Percentiles rank a stretch among this genome's conserved stretches.
Evolutionary conservation across 495 filamentous ascomycete species (phyloP).

Genomic region (Aspergillus leporis): DNA sequence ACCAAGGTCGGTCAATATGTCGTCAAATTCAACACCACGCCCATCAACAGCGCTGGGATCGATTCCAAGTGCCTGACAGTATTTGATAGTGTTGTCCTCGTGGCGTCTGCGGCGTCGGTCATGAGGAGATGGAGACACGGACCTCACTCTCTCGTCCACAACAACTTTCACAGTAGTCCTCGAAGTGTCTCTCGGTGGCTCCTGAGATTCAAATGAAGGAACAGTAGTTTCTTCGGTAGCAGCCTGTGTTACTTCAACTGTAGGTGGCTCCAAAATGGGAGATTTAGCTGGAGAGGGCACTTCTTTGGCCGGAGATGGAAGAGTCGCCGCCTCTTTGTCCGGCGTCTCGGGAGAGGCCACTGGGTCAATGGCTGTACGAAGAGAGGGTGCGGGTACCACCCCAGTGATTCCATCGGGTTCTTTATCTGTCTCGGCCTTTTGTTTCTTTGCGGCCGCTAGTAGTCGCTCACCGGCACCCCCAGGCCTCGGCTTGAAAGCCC

Average conservation of each 20-base stretch:
- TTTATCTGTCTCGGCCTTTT: conserved; percentile 47
- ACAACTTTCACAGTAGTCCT: conserved; percentile 22
- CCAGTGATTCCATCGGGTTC: conserved; percentile 85
- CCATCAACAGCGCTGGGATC: conserved; percentile 68
- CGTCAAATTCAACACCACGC: conserved; percentile 71
- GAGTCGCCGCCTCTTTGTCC: conserved; percentile 11
- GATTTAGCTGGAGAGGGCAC: conserved; percentile 14
- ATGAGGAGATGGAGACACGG: conserved; percentile 41
- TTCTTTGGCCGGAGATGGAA: conserved; percentile 10
- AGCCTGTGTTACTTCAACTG: conserved; percentile 41
- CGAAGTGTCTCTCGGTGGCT: conserved; percentile 39
- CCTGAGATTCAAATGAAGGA: conserved; percentile 31
- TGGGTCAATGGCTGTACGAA: conserved; percentile 37
- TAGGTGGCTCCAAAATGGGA: conserved; percentile 32
- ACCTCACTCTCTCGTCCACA: conserved; percentile 30
- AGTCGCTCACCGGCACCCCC: conserved; percentile 79
- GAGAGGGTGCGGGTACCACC: conserved; percentile 75
- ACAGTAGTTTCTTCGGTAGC: conserved; percentile 25
- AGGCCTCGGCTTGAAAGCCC: conserved; percentile 79
- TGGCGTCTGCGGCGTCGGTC: conserved; percentile 60
- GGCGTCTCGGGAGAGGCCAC: conserved; percentile 22
- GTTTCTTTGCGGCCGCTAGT: conserved; percentile 51
- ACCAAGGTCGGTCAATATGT: conserved; percentile 81
- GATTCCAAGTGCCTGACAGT: conserved; percentile 74
- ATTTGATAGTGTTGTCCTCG: conserved; percentile 74